Evolutionary conservation across 306 rosid genomes (phyloP).

Genomic region (Boehmeria nivea): DNA sequence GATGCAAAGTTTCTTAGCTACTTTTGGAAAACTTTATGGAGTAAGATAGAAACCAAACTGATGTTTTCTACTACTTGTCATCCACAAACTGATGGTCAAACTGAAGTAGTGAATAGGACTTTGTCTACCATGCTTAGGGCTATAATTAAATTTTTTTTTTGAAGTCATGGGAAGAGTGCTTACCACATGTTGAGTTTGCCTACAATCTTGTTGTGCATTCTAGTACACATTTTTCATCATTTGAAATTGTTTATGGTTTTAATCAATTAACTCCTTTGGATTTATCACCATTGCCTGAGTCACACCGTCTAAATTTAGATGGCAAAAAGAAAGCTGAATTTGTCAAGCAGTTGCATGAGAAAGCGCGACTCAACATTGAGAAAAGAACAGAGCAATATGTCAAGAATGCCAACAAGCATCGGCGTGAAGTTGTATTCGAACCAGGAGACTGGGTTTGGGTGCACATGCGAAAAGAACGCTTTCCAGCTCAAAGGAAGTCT

Average conservation of each 20-base stretch:
- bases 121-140: not conserved
- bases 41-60: not conserved
- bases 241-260: no score
- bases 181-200: not conserved
- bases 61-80: conserved; percentile 3
- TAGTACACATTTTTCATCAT: not conserved
- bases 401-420: not conserved
- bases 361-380: not conserved
- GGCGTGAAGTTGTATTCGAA: not conserved
- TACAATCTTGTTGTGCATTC: not conserved
- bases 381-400: not conserved
- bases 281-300: not conserved
- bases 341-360: not conserved
- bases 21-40: not conserved
- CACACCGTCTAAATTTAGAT: no score
- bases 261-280: not conserved
- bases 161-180: not conserved
- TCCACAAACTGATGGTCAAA: no score
- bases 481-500: not conserved
- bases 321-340: not conserved
- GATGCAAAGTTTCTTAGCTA: not conserved
- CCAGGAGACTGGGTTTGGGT: not conserved
- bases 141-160: not conserved
- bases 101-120: not conserved
- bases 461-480: not conserved